A percentile compares a stretch with the other conserved stretches of the same genome.
Conservation (phyloP, 2,329 filamentous ascomycete genomes). For the Penicillium sp. region DNA sequence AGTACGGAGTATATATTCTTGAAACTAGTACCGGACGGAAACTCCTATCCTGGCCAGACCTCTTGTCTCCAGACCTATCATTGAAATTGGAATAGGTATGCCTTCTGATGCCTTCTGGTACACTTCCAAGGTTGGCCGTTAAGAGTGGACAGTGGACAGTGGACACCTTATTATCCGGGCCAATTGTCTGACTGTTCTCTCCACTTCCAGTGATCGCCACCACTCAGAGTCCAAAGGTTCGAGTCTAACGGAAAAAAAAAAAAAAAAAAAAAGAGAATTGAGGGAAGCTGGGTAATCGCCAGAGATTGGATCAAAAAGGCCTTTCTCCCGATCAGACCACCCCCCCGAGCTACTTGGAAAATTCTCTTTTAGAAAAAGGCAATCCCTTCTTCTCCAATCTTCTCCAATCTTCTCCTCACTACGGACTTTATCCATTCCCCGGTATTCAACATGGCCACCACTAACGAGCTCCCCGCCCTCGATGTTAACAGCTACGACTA, state of each 20-base stretch:
- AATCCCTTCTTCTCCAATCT: constrained; percentile 1
- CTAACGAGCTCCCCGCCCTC: constrained; percentile 63
- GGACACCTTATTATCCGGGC: constrained; percentile 10
- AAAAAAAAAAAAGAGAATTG: constrained; percentile 11
- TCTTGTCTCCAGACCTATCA: background rate
- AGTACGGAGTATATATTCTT: no score
- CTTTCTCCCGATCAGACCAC: constrained; percentile 16
- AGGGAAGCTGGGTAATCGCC: constrained; percentile 10
- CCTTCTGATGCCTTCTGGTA: no score
- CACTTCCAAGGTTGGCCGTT: background rate
- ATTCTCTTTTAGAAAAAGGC: background rate
- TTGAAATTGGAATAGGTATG: background rate
- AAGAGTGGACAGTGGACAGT: constrained; percentile 1
- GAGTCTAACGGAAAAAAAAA: constrained; percentile 12
- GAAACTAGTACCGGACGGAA: background rate
- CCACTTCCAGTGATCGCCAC: constrained; percentile 16
- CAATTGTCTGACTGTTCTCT: background rate
- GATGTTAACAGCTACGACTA: constrained; percentile 75
- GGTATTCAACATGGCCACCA: constrained; percentile 58
- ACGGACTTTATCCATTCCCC: background rate
- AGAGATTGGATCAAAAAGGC: constrained; percentile 11
- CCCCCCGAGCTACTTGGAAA: background rate
- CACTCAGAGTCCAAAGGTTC: constrained; percentile 18
- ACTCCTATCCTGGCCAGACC: background rate
- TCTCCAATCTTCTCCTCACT: constrained; percentile 4